Percentiles rank a stretch among this genome's conserved stretches.
These are phyloP conservation scores for Populus simonii DNA, from an alignment of 345 rosid species.

Conservation along the genomic window DNA sequence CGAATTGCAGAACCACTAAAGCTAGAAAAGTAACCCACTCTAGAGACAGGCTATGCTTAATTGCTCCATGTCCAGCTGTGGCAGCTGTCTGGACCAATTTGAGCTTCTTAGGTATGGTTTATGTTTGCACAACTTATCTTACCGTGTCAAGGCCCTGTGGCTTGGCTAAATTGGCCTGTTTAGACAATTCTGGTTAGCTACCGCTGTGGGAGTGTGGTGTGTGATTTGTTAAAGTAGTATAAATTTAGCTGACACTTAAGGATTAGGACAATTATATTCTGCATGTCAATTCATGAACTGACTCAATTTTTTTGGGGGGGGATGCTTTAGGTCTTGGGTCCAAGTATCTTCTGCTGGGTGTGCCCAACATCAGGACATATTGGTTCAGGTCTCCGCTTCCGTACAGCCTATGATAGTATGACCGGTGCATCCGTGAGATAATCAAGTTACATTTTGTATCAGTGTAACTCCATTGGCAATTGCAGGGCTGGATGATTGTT, in stretches of 20 bases:
- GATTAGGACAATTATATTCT: background rate
- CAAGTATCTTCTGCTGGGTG: slow-evolving; percentile 64
- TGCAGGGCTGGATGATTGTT: slow-evolving; percentile 1
- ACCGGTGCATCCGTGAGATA: slow-evolving; percentile 29
- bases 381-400: slow-evolving; percentile 73
- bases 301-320: background rate
- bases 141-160: background rate
- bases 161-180: background rate
- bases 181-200: background rate
- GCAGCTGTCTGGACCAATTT: background rate
- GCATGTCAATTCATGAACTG: background rate
- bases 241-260: background rate
- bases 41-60: background rate
- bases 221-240: background rate
- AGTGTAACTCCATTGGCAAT: slow-evolving; percentile 10
- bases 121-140: background rate
- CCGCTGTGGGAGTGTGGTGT: background rate
- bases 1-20: background rate
- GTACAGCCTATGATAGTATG: slow-evolving; percentile 50
- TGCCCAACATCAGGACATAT: slow-evolving; percentile 67
- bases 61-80: background rate
- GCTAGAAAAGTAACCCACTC: background rate
- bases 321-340: slow-evolving; percentile 71
- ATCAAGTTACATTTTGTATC: slow-evolving; percentile 16
- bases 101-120: background rate